Evolutionary conservation across 257 asterid species (phyloP), one percentile per base, ranked within the genome.

Genomic region (Asclepias syriaca): DNA sequence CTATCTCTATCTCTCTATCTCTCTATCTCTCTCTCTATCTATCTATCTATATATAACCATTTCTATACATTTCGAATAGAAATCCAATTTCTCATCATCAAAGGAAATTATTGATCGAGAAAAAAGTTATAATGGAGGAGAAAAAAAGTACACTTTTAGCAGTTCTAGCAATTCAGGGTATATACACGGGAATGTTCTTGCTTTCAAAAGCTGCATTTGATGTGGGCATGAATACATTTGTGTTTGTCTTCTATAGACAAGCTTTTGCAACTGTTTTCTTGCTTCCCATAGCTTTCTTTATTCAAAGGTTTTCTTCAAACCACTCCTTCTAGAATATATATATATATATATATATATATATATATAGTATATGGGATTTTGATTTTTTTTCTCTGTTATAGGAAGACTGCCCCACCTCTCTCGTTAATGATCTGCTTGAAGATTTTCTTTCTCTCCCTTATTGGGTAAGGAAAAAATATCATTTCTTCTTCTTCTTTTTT

Each of bases 171-270:
- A 82, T 88, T 80, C 91, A 92, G 58, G 24, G 75, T 7, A 78
- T 88, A 0, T 92, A 92, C 50, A 90, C 96, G 0, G 97, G 90
- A 22, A 87, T 88, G 82, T 90, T 90, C 90, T 71, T 92, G 82
- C 86, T 92, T 13, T 84, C 98, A 0, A 92, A 90, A 80, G 84
- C 87, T 73, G 96, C 98, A 9, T 87, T 92, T 16, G 90, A 87
- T 69, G 95, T 83, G 27, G 98, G 98, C 4, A 90, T 90, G 97
- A 90, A 84, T 67, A 79, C 98, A 48, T 90, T 70, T 72, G 90
- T 92, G 11, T 92, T 90, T 40, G 94, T 92, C 71, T 88, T 88
- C 84, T 92, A 92, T 55, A 85, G 98, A 77, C 98, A 92, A 78
- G 96, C 95, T 74, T 65, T 77, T 74, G 98, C 98, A 3, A 78